A percentile compares a stretch with the other conserved stretches of the same genome.
Evolutionary conservation across 495 filamentous ascomycete genomes (phyloP).

Genomic region (Podospora appendiculata): DNA sequence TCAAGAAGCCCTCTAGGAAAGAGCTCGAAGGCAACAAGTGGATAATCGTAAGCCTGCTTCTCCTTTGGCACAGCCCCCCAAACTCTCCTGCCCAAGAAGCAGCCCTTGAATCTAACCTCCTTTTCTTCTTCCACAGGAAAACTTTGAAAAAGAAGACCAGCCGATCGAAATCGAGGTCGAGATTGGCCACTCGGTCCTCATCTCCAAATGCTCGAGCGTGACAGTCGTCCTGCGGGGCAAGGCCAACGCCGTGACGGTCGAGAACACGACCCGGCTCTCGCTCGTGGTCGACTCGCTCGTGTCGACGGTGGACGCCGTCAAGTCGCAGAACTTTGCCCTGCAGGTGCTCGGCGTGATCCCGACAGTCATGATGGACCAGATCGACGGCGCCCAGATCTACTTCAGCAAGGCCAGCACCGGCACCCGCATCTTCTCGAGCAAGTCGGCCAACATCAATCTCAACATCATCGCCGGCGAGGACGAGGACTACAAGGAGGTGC

Average conservation of each 20-base stretch:
- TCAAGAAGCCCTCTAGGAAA: constrained; percentile 86
- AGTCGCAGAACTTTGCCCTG: constrained; percentile 82
- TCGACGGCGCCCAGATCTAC: constrained; percentile 84
- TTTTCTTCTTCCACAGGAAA: constrained; percentile 50
- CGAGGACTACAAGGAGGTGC: constrained; percentile 74
- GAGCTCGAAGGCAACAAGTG: constrained; percentile 94
- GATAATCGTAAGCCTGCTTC: constrained; percentile 53
- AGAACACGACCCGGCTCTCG: constrained; percentile 77
- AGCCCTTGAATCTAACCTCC: too few species aligned
- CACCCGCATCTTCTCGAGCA: constrained; percentile 82
- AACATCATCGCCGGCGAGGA: constrained; percentile 64
- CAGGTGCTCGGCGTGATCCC: constrained; percentile 80
- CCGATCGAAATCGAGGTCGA: constrained; percentile 70
- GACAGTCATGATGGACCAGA: constrained; percentile 83
- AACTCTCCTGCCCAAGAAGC: neutral
- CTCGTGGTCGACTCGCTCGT: constrained; percentile 87
- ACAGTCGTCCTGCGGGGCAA: constrained; percentile 85
- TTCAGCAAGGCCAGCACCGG: constrained; percentile 66
- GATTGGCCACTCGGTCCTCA: constrained; percentile 84
- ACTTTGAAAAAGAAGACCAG: constrained; percentile 71
- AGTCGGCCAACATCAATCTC: constrained; percentile 76
- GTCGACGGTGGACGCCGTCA: constrained; percentile 87
- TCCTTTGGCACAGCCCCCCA: neutral
- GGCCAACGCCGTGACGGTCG: constrained; percentile 88
- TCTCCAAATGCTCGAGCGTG: constrained; percentile 83